A percentile compares a stretch with the other conserved stretches of the same genome.
Evolutionary conservation across 2,329 filamentous ascomycete species (phyloP).

Genomic region (Truncatella angustata): DNA sequence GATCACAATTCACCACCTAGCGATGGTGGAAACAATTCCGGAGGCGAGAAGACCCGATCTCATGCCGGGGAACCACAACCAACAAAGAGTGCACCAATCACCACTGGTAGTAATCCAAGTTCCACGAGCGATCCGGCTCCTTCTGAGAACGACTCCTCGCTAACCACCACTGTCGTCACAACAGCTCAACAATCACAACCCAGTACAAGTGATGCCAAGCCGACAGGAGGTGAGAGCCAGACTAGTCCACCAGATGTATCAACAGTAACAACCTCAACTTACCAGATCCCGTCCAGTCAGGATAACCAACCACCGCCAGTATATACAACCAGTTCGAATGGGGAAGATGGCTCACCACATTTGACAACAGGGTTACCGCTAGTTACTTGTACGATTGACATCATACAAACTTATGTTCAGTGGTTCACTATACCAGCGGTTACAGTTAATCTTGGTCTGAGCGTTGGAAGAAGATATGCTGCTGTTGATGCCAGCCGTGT

Average conservation of each 20-base stretch:
- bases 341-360: not conserved
- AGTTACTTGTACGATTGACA: not conserved
- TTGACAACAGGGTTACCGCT: not conserved
- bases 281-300: not conserved
- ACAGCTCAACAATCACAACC: not conserved
- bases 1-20: not conserved
- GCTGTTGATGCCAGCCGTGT: not conserved
- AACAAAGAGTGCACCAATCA: not conserved
- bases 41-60: not conserved
- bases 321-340: not conserved
- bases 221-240: not conserved
- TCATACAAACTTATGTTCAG: not conserved
- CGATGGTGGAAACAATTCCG: not conserved
- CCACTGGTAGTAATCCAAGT: not conserved
- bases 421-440: not conserved
- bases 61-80: not conserved
- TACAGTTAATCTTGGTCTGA: not conserved
- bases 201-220: not conserved
- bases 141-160: not conserved
- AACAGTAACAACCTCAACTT: not conserved
- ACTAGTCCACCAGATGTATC: not conserved
- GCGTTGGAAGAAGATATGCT: not conserved
- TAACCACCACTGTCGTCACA: not conserved
- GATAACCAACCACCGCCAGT: not conserved
- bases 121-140: not conserved